Evolutionary conservation across 352 stramenopile genomes (phyloP).

Genomic region (Phytopythium oedochilum): DNA sequence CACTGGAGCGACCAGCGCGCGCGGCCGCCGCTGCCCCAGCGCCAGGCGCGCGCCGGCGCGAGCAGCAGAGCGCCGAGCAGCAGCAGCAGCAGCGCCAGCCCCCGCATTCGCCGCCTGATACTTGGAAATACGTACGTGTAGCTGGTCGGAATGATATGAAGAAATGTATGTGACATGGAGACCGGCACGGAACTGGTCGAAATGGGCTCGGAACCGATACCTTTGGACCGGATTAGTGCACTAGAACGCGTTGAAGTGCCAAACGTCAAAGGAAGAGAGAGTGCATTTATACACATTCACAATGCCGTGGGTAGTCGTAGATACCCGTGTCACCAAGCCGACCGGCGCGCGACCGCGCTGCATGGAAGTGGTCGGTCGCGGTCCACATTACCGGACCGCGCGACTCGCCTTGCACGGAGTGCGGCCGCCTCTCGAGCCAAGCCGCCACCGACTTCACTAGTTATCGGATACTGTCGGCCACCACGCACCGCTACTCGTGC

Average conservation of each 20-base stretch:
- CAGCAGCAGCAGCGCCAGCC: constrained; percentile 3
- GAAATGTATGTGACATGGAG: background rate
- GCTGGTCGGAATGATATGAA: too few species aligned
- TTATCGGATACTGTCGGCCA: too few species aligned
- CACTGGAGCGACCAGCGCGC: constrained; percentile 28
- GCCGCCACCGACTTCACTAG: too few species aligned
- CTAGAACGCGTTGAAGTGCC: background rate
- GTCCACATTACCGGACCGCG: too few species aligned
- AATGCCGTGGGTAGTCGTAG: background rate
- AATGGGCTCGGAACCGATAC: background rate
- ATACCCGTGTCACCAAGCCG: too few species aligned
- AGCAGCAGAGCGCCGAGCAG: constrained; percentile 7
- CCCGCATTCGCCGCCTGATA: too few species aligned
- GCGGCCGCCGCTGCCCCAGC: constrained; percentile 13
- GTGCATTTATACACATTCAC: constrained; percentile 7
- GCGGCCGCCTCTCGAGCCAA: constrained; percentile 1
- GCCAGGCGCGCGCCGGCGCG: constrained; percentile 10
- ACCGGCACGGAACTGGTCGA: background rate
- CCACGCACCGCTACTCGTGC: constrained; percentile 35
- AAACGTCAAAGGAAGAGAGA: background rate
- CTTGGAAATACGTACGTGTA: too few species aligned
- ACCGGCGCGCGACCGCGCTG: constrained; percentile 7
- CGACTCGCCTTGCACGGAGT: constrained; percentile 24
- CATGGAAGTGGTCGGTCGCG: constrained; percentile 21
- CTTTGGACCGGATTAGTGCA: background rate